Percentiles rank a stretch among this genome's conserved stretches.
Evolutionary conservation across 345 rosid species (phyloP).

Genomic region (Gossypium thurberi): DNA sequence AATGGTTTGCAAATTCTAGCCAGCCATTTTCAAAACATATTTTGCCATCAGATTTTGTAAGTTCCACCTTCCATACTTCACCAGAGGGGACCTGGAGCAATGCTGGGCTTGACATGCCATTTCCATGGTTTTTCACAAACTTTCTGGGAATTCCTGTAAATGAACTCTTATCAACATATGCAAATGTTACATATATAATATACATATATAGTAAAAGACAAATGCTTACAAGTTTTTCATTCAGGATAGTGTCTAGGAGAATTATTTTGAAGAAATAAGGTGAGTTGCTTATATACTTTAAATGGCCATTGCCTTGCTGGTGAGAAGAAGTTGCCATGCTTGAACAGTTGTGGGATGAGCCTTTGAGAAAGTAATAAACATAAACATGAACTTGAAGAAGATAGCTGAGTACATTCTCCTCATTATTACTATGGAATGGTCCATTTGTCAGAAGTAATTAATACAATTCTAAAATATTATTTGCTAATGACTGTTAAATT

Average conservation of each 20-base stretch:
- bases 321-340: conserved; percentile 1
- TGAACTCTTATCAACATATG: background rate
- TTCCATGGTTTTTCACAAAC: background rate
- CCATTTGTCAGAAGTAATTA: too few species aligned
- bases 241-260: background rate
- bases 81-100: conserved; percentile 8
- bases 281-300: background rate
- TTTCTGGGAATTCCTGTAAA: conserved; percentile 1
- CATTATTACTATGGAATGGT: too few species aligned
- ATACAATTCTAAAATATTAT: too few species aligned
- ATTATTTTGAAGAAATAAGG: conserved; percentile 5
- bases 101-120: conserved; percentile 1
- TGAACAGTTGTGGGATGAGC: background rate
- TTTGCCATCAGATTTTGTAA: background rate
- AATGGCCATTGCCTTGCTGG: background rate
- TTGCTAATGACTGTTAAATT: too few species aligned
- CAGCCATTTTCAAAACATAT: conserved; percentile 17
- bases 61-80: conserved; percentile 7
- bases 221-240: conserved; percentile 9
- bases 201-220: too few species aligned
- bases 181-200: background rate
- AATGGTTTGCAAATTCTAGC: conserved; percentile 12
- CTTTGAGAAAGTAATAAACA: too few species aligned
- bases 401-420: too few species aligned
- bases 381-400: too few species aligned